Evolutionary conservation across 1,139 yeast species (phyloP), one percentile per base, ranked within the genome.

Genomic region (Saccharomyces pastorianus): DNA sequence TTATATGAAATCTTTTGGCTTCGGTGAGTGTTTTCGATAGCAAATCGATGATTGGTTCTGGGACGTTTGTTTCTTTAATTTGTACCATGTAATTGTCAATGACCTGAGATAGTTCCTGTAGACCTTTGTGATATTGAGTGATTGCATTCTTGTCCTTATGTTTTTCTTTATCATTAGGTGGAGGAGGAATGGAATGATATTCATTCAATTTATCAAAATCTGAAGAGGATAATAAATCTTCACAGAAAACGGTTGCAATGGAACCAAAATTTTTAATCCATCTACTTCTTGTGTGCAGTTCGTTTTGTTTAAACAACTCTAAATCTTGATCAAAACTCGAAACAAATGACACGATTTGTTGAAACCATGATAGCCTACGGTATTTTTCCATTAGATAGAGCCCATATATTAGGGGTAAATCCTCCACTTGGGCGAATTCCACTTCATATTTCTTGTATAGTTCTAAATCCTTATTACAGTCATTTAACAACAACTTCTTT

Each of bases 401-500:
- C 1, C 98, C 98, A 66, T 88, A 88, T 1, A 89, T 71, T 46
- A 88, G 71, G 0, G 98, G 97, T 51, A 90, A 68, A 65, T 89
- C 96, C 17, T 84, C 77, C 1, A 88, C 83, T 44, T 72, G 72
- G 14, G 80, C 79, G 11, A 80, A 71, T 53, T 66, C 54, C 41
- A 72, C 63, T 68, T 79, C 77, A 68, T 72, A 53, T 51, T 72
- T 65, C 71, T 83, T 76, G 65, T 78, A 64, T 63, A 68, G 51
- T 58, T 70, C 70, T 41, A 78, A 61, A 29, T 64, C 64, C 7
- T 61, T 61, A 46, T 66, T 68, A 41, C 74, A 59, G 2, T 69
- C 67, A 11, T 58, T 57, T 8, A 71, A 62, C 49, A 81, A 60
- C 20, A 67, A 64, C 20, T 66, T 69, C 29, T 64, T 64, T 9